Conservation (phyloP, 106 monocot species). For the Amphibolis antarctica region DNA sequence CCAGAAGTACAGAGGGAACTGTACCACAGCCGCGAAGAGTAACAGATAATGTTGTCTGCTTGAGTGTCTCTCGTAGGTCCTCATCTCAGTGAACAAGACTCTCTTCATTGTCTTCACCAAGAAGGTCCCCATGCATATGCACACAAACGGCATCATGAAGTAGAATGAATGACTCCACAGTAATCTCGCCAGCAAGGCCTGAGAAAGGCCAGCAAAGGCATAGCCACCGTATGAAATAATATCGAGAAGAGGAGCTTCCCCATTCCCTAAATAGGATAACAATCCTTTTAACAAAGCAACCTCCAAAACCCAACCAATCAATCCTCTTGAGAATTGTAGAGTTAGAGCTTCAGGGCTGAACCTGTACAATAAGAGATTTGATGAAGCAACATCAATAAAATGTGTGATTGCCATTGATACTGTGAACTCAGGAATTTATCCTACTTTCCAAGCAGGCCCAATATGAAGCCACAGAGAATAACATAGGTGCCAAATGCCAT, state of each 20-base stretch:
- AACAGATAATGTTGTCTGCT: conserved; percentile 3
- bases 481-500: conserved; percentile 45
- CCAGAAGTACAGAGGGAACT: no score
- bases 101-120: conserved; percentile 39
- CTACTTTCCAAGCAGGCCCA: conserved; percentile 29
- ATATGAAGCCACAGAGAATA: conserved; percentile 27
- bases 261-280: conserved; percentile 23
- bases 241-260: conserved; percentile 28
- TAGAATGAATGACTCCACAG: conserved; percentile 27
- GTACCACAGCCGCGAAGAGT: no score
- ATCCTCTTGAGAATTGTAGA: conserved; percentile 32
- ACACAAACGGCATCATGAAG: conserved; percentile 24
- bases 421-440: background rate
- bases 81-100: conserved; percentile 23
- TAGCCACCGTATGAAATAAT: conserved; percentile 32
- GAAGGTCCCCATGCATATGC: conserved; percentile 32
- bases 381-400: background rate
- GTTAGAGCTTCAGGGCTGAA: conserved; percentile 29
- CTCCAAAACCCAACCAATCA: conserved; percentile 24
- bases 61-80: conserved; percentile 29
- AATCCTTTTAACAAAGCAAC: conserved; percentile 24
- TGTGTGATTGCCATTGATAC: no score
- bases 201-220: conserved; percentile 21
- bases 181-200: conserved; percentile 16
- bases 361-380: conserved; percentile 3